Conservation (phyloP, 345 rosid species). For the Citrus hindsii region DNA sequence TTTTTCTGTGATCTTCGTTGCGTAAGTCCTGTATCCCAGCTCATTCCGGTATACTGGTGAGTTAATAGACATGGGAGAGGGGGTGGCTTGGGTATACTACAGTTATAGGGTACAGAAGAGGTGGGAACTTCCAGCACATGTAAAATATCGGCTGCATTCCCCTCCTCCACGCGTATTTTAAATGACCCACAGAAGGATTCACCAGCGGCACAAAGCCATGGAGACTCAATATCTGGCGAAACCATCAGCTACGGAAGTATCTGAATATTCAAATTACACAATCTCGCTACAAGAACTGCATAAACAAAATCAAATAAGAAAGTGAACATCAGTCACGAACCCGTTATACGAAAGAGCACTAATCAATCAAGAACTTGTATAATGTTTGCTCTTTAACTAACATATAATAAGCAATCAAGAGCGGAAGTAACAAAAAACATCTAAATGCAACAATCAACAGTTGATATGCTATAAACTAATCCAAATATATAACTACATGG, state of each 20-base stretch:
- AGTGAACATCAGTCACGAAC: not conserved
- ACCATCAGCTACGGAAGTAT: constrained; percentile 37
- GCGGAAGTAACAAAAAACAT: no score
- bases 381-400: not conserved
- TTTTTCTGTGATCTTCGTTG: no score
- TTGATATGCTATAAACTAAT: no score
- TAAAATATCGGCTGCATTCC: no score
- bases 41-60: no score
- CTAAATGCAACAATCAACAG: not conserved
- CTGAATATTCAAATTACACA: not conserved
- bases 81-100: no score
- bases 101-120: no score
- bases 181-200: constrained; percentile 37
- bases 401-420: not conserved
- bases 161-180: not conserved
- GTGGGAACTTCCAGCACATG: no score
- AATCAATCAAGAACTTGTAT: not conserved
- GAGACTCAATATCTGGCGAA: constrained; percentile 42
- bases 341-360: not conserved
- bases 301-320: not conserved
- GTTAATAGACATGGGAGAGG: no score
- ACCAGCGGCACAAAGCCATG: constrained; percentile 32
- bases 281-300: constrained; percentile 24
- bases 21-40: no score
- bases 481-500: no score